Evolutionary conservation across 2,329 filamentous ascomycete genomes (phyloP).

Genomic region (Cercospora zeae-maydis): DNA sequence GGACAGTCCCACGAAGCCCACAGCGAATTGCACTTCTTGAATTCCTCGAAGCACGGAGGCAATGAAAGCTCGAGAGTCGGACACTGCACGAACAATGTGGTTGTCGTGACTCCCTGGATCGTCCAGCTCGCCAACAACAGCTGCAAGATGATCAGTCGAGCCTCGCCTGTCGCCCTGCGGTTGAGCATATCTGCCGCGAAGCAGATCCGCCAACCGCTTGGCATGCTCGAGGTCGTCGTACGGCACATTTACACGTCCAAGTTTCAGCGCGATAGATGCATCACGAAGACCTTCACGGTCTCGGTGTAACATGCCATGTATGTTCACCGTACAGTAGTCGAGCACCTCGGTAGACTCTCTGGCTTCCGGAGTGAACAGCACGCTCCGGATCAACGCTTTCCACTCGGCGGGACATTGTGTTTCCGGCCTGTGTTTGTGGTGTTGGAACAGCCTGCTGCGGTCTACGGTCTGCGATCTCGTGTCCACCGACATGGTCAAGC

Average conservation of each 20-base stretch:
- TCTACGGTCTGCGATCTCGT: slow-evolving; percentile 90
- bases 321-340: slow-evolving; percentile 81
- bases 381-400: slow-evolving; percentile 80
- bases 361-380: slow-evolving; percentile 83
- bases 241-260: slow-evolving; percentile 84
- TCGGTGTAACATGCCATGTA: slow-evolving; percentile 86
- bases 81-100: slow-evolving; percentile 74
- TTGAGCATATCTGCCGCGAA: slow-evolving; percentile 41
- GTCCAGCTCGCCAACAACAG: slow-evolving; percentile 71
- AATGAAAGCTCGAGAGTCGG: slow-evolving; percentile 88
- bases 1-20: slow-evolving; percentile 84
- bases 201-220: slow-evolving; percentile 51
- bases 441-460: slow-evolving; percentile 81
- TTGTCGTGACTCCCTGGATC: slow-evolving; percentile 64
- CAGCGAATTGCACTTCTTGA: slow-evolving; percentile 92
- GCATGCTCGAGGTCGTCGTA: slow-evolving; percentile 77
- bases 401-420: slow-evolving; percentile 82
- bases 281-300: slow-evolving; percentile 83
- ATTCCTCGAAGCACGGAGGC: slow-evolving; percentile 87
- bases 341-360: slow-evolving; percentile 81
- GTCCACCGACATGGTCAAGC: slow-evolving; percentile 80
- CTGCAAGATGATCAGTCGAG: slow-evolving; percentile 58
- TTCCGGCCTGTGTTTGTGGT: slow-evolving; percentile 62
- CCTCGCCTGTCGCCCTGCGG: slow-evolving; percentile 34
- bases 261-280: slow-evolving; percentile 82